phyloP scores from a whole-genome alignment of 78 protist species.

The Speleostelium caveatum region DNA sequence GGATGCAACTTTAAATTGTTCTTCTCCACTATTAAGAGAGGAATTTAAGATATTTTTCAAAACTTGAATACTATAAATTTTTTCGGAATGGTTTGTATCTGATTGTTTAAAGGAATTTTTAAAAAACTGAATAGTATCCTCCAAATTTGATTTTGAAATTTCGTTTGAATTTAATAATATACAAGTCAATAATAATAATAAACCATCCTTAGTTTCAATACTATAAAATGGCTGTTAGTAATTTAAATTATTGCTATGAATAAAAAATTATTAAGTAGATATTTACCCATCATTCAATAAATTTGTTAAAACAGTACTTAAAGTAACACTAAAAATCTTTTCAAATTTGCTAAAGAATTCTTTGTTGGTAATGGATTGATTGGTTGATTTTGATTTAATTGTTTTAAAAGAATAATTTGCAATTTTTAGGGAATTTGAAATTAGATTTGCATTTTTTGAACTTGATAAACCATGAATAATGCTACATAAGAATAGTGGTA shows the following conservation, averaged over 20 bases:
- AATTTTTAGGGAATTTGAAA: conserved; percentile 24
- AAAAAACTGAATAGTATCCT: conserved; percentile 16
- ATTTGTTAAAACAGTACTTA: conserved; percentile 11
- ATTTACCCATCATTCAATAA: conserved; percentile 9
- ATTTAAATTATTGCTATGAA: no score
- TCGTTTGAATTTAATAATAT: conserved; percentile 1
- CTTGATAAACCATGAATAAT: conserved; percentile 10
- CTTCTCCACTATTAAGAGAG: not conserved
- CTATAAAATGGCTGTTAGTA: no score
- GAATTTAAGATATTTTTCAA: conserved; percentile 49
- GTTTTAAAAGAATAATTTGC: no score
- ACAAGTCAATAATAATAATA: conserved; percentile 12
- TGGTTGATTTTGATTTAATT: conserved; percentile 23
- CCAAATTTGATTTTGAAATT: not conserved
- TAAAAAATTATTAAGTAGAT: no score
- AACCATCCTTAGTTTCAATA: conserved; percentile 6
- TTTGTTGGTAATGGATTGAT: no score
- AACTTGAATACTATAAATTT: conserved; percentile 36
- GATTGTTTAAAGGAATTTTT: not conserved
- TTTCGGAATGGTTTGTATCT: not conserved
- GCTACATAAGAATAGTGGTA: conserved; percentile 23
- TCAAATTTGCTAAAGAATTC: no score
- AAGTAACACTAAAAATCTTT: no score
- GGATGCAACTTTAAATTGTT: not conserved
- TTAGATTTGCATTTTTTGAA: conserved; percentile 13